Percentiles rank a stretch among this genome's conserved stretches.
Conservation (phyloP, 1,284 basidiomycete genomes). For the Porogramme epimiltina region DNA sequence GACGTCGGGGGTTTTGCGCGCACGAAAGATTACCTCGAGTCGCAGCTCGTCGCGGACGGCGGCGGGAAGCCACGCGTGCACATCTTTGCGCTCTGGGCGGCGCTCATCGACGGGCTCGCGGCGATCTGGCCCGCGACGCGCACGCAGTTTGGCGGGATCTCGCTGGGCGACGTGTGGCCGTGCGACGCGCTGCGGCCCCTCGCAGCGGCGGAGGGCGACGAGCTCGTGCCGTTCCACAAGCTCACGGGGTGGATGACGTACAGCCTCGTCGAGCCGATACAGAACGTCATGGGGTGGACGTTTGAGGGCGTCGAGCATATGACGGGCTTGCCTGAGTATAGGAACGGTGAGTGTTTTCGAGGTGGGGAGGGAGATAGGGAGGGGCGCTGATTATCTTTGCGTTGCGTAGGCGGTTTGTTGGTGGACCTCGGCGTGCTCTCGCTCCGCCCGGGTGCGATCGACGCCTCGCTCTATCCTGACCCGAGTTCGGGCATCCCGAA, state of each 20-base stretch:
- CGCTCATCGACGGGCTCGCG: conserved; percentile 81
- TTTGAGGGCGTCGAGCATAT: conserved; percentile 76
- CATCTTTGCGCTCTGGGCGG: conserved; percentile 77
- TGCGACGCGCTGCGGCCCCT: conserved; percentile 55
- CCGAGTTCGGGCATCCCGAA: conserved; percentile 57
- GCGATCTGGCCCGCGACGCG: conserved; percentile 90
- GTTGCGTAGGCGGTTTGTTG: conserved; percentile 74
- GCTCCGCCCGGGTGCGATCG: conserved; percentile 54
- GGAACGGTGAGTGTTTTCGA: conserved; percentile 64
- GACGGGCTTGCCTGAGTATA: conserved; percentile 88
- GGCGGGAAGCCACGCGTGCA: conserved; percentile 50
- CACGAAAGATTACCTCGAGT: conserved; percentile 74
- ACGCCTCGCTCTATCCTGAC: conserved; percentile 43
- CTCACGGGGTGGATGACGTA: conserved; percentile 93
- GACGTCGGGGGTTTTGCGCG: too few species aligned
- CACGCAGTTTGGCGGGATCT: conserved; percentile 59
- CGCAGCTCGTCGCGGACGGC: conserved; percentile 45
- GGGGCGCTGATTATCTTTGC: background rate
- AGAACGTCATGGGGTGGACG: conserved; percentile 77
- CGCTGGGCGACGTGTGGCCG: conserved; percentile 92
- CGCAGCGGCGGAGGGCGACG: conserved; percentile 49
- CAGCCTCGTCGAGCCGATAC: conserved; percentile 82
- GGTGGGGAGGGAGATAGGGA: background rate
- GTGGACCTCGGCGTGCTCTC: conserved; percentile 82
- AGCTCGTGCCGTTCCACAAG: conserved; percentile 94